Percentiles rank a stretch among this genome's conserved stretches.
These are phyloP conservation scores for Dryas drummondii DNA, from an alignment of 306 rosid species.

Conservation along the genomic window DNA sequence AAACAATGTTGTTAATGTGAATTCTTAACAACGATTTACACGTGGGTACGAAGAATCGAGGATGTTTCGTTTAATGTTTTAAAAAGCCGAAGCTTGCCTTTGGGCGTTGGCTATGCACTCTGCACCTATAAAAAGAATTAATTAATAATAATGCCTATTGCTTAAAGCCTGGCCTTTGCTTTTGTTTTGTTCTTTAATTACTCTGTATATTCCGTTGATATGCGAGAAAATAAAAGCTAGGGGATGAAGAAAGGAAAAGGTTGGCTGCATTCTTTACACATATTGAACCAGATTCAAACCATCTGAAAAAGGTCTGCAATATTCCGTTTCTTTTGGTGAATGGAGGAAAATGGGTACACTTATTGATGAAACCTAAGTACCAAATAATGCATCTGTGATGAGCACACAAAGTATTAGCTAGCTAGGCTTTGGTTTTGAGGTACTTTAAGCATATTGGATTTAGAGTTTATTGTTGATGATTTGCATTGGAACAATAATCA, in stretches of 20 bases:
- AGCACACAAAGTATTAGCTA: too few species aligned
- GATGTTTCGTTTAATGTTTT: conserved; percentile 22
- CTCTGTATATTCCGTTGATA: conserved; percentile 1
- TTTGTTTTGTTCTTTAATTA: not conserved
- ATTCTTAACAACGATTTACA: conserved; percentile 26
- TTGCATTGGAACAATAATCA: too few species aligned
- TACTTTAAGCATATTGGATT: too few species aligned
- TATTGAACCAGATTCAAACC: conserved; percentile 12
- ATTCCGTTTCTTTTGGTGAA: not conserved
- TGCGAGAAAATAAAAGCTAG: not conserved
- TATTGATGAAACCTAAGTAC: not conserved
- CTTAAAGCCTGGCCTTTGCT: not conserved
- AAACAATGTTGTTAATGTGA: too few species aligned
- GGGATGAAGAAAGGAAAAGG: not conserved
- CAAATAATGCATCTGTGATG: too few species aligned
- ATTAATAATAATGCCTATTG: too few species aligned
- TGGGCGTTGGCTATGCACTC: not conserved
- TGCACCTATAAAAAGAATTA: not conserved
- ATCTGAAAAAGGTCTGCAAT: conserved; percentile 2
- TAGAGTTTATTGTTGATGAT: too few species aligned
- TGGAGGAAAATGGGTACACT: not conserved
- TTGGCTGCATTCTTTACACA: not conserved
- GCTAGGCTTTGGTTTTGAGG: too few species aligned
- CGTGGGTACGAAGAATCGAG: conserved; percentile 21
- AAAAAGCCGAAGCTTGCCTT: not conserved